These are phyloP conservation scores for Proliferodiscus dingleyae DNA, from an alignment of 2,329 filamentous ascomycete species.

Conservation along the genomic window DNA sequence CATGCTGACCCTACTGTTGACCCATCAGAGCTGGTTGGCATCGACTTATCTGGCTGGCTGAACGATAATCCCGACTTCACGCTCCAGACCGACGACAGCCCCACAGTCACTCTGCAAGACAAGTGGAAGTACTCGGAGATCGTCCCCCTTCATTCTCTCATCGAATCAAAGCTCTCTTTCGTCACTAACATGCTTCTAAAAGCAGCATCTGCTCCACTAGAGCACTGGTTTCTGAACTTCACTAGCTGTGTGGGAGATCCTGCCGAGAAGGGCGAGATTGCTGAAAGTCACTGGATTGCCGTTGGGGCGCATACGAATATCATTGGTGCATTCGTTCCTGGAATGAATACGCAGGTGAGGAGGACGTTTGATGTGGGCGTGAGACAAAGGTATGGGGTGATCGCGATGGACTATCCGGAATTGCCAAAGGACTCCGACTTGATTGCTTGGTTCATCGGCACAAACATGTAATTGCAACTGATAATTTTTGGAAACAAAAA, in stretches of 20 bases:
- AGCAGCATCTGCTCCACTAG: conserved; percentile 23
- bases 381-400: conserved; percentile 27
- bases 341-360: conserved; percentile 39
- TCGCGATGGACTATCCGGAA: conserved; percentile 26
- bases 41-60: conserved; percentile 48
- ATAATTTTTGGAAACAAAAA: too few species aligned
- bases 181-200: conserved; percentile 35
- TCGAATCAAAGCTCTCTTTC: conserved; percentile 36
- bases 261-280: conserved; percentile 33
- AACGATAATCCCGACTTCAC: conserved; percentile 60
- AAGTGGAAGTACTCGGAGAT: conserved; percentile 41
- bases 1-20: conserved; percentile 39
- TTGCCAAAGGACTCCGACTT: conserved; percentile 35
- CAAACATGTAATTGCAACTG: conserved; percentile 33
- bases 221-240: conserved; percentile 40
- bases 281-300: conserved; percentile 41
- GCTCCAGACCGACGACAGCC: conserved; percentile 36
- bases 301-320: conserved; percentile 39
- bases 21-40: conserved; percentile 30
- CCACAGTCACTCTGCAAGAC: conserved; percentile 41
- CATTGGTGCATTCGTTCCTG: conserved; percentile 37
- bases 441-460: conserved; percentile 36
- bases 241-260: conserved; percentile 38
- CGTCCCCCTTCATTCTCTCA: conserved; percentile 35
- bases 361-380: conserved; percentile 27